Conservation (phyloP, 345 rosid genomes). For the Pistacia vera region DNA sequence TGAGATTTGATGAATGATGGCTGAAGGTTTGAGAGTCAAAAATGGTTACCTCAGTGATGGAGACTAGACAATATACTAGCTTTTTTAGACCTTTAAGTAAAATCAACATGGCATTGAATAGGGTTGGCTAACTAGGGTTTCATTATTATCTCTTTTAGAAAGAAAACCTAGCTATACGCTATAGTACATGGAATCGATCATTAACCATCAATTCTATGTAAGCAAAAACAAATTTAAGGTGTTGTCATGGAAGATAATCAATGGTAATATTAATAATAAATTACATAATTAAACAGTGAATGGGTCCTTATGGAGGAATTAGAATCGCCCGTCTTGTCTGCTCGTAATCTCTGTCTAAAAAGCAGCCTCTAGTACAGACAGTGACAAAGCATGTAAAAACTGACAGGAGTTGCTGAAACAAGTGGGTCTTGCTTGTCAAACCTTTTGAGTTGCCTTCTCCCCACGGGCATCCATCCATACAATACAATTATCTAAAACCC, state of each 20-base stretch:
- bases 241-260: too few relatives aligned
- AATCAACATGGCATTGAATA: background rate
- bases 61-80: background rate
- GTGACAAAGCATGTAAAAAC: constrained; percentile 18
- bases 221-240: too few relatives aligned
- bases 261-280: too few relatives aligned
- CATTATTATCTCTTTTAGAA: background rate
- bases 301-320: too few relatives aligned
- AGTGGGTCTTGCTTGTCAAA: constrained; percentile 13
- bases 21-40: constrained; percentile 2
- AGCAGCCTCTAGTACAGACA: constrained; percentile 29
- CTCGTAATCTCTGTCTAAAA: constrained; percentile 21
- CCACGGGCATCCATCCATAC: background rate
- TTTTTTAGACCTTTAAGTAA: background rate
- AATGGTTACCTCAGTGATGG: background rate
- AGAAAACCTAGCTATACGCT: background rate
- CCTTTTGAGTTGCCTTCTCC: background rate
- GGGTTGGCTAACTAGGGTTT: background rate
- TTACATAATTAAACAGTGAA: too few relatives aligned
- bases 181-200: background rate
- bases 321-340: constrained; percentile 24
- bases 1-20: background rate
- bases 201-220: too few relatives aligned
- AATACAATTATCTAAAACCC: background rate
- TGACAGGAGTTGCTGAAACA: background rate